Percentiles rank a stretch among this genome's conserved stretches.
Conservation (phyloP, 805 yeast genomes). For the Cephaloascus fragrans region DNA sequence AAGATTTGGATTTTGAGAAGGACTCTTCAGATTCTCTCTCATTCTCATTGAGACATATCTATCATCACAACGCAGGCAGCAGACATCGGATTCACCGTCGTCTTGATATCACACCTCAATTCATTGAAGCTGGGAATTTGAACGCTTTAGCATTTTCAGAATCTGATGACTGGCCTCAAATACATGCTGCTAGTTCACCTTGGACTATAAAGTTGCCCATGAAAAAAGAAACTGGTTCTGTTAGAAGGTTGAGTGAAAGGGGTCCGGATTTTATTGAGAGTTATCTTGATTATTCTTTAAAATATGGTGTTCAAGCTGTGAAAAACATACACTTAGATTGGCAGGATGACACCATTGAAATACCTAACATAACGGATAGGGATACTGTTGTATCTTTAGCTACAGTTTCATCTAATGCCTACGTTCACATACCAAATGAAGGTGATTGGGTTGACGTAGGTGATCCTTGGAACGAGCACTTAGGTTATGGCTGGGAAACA, state of each 20-base stretch:
- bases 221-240: slow-evolving; percentile 7
- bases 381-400: slow-evolving; percentile 72
- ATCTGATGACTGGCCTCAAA: neutral
- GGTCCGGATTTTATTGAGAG: slow-evolving; percentile 59
- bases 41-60: slow-evolving; percentile 41
- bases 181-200: slow-evolving; percentile 20
- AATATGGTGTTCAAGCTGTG: slow-evolving; percentile 24
- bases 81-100: slow-evolving; percentile 33
- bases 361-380: slow-evolving; percentile 65
- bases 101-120: slow-evolving; percentile 28
- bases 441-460: slow-evolving; percentile 86
- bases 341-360: slow-evolving; percentile 39
- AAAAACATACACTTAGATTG: slow-evolving; percentile 47
- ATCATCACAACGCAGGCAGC: slow-evolving; percentile 49
- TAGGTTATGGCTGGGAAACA: slow-evolving; percentile 77
- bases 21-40: neutral
- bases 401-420: slow-evolving; percentile 83
- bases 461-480: slow-evolving; percentile 41
- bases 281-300: slow-evolving; percentile 36
- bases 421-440: slow-evolving; percentile 62
- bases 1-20: no score
- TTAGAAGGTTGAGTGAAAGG: slow-evolving; percentile 31
- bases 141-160: slow-evolving; percentile 24
- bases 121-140: slow-evolving; percentile 8
- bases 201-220: slow-evolving; percentile 25